These are phyloP conservation scores for Tolypocladium guangdongense DNA, from an alignment of 2,329 filamentous ascomycete genomes.

Conservation along the genomic window DNA sequence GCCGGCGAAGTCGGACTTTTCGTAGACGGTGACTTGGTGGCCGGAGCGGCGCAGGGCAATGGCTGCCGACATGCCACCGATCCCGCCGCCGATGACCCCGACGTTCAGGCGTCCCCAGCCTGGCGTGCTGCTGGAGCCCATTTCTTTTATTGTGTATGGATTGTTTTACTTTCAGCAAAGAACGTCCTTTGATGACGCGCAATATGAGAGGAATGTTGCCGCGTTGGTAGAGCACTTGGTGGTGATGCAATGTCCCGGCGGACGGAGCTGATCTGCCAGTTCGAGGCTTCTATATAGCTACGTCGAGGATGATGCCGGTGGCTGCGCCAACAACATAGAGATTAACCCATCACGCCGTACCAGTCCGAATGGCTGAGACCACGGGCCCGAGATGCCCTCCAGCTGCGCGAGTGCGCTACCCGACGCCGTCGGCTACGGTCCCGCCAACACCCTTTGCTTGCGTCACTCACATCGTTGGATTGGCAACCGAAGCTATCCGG, in stretches of 20 bases:
- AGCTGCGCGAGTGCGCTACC: neutral
- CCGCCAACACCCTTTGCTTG: neutral
- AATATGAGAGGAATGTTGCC: neutral
- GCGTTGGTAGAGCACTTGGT: too few species aligned
- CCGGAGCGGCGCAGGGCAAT: constrained; percentile 35
- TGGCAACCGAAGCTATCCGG: neutral
- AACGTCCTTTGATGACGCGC: neutral
- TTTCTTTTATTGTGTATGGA: constrained; percentile 2
- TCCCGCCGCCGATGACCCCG: constrained; percentile 34
- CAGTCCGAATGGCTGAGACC: neutral
- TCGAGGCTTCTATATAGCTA: neutral
- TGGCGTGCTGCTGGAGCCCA: constrained; percentile 12
- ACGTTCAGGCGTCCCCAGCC: constrained; percentile 35
- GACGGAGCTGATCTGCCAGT: neutral
- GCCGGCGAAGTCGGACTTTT: constrained; percentile 53
- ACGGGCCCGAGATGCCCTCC: neutral
- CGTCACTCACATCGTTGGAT: neutral
- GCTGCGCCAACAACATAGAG: neutral
- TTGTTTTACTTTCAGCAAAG: neutral
- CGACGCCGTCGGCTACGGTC: neutral
- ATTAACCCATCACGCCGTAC: neutral
- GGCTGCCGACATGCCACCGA: constrained; percentile 35
- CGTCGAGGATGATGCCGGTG: neutral
- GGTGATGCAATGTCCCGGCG: neutral
- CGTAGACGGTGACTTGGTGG: constrained; percentile 49